Percentiles rank a stretch among this genome's conserved stretches.
Evolutionary conservation across 176 grass and related monocot species (phyloP).

Genomic region (Areca catechu): DNA sequence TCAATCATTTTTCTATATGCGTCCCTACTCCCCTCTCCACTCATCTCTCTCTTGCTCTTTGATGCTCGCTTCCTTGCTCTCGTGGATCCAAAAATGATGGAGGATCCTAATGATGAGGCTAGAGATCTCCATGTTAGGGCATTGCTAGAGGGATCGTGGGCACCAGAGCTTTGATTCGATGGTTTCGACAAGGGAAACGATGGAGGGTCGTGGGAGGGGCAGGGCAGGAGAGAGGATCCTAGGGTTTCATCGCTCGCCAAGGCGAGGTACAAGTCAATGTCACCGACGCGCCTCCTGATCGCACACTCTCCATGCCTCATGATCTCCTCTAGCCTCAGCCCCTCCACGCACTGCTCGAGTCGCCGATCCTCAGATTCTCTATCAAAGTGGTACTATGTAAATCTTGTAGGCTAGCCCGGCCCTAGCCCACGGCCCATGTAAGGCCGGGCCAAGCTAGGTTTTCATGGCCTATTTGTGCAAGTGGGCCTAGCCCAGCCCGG

Average conservation of each 20-base stretch:
- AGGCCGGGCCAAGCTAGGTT: no score
- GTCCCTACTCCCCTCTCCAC: constrained; percentile 3
- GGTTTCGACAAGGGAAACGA: neutral
- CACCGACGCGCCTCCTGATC: constrained; percentile 78
- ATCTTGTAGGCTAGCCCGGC: no score
- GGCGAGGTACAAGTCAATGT: constrained; percentile 93
- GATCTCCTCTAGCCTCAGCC: constrained; percentile 79
- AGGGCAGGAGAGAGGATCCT: neutral
- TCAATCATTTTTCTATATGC: constrained; percentile 12
- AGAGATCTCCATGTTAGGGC: neutral
- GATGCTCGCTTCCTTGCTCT: constrained; percentile 42
- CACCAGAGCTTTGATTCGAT: neutral
- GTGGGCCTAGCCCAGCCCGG: no score
- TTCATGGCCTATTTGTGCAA: no score
- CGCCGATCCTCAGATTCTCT: constrained; percentile 81
- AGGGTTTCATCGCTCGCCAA: constrained; percentile 41
- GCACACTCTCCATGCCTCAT: constrained; percentile 71
- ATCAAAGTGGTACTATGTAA: no score
- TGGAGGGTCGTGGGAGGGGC: neutral
- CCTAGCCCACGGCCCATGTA: no score
- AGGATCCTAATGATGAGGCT: neutral
- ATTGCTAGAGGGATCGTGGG: neutral
- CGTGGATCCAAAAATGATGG: constrained; percentile 1
- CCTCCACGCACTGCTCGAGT: constrained; percentile 74
- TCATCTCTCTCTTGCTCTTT: constrained; percentile 13